These are phyloP conservation scores for Chiua sp. DNA, from an alignment of 1,284 basidiomycete genomes.

Conservation along the genomic window DNA sequence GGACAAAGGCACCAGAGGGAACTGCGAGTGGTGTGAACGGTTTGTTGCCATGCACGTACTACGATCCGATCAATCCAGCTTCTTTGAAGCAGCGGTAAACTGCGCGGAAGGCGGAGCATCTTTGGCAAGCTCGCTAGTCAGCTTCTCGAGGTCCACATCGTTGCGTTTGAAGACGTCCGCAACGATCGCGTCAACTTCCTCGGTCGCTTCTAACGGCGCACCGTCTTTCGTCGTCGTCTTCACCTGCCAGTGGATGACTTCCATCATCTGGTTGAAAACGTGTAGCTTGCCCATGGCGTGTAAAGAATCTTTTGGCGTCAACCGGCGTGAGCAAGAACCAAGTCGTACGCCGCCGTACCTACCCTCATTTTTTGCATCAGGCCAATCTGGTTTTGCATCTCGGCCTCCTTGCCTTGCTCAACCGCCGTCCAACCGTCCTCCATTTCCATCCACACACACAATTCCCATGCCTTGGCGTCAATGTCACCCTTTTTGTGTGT, in stretches of 20 bases:
- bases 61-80: conserved; percentile 28
- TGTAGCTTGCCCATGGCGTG: conserved; percentile 35
- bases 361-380: conserved; percentile 39
- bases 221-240: conserved; percentile 36
- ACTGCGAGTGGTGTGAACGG: too few species aligned
- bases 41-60: conserved; percentile 11
- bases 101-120: conserved; percentile 25
- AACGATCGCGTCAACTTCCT: conserved; percentile 37
- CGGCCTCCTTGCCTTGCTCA: conserved; percentile 31
- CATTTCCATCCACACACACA: conserved; percentile 40
- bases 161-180: conserved; percentile 39
- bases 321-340: conserved; percentile 2
- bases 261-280: conserved; percentile 40
- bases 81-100: conserved; percentile 32
- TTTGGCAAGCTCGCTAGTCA: conserved; percentile 29
- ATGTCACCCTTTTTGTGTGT: conserved; percentile 24
- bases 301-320: conserved; percentile 26
- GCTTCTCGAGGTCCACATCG: conserved; percentile 34
- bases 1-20: not conserved
- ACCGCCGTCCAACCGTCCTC: conserved; percentile 31
- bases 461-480: conserved; percentile 30
- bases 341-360: not conserved
- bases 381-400: conserved; percentile 25
- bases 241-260: conserved; percentile 36
- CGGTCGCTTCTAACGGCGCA: conserved; percentile 26